Evolutionary conservation across 371 early-diverging fungal species (phyloP), one percentile per base, ranked within the genome.

Genomic region (Massospora cicadina): DNA sequence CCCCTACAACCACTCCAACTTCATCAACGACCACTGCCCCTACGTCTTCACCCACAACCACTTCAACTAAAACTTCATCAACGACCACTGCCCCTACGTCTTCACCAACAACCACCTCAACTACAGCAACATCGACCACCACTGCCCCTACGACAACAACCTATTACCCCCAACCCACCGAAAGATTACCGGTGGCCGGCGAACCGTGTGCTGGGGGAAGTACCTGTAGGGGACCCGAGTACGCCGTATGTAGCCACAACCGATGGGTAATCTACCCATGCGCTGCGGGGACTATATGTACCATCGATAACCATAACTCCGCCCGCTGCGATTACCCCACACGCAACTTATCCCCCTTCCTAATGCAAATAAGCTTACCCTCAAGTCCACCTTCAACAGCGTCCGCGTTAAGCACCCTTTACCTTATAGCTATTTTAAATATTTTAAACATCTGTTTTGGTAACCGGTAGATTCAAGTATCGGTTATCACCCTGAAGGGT

Each of bases 261-360:
- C 58, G 53, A 60, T 65, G 65, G 65, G 32, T 59, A 1, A 23
- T 65, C 23, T 33, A 60, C 21, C 21, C 58, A 5, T 65, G 65
- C 54, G 33, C 23, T 13, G 58, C 29, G 10, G 59, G 59, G 2
- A 59, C 58, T 29, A 32, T 26, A 21, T 60, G 65, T 26, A 53
- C 59, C 60, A 21, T 26, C 5, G 64, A 64, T 21, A 3, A 3
- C 10, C 31, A 59, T 32, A 26, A 43, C 24, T n/a, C 3, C 25
- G 60, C 54, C 17, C 60, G 53, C 60, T 65, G 65, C 26, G 65
- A 59, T 53, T 58, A 24, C 27, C 64, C 64, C 2, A 29, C 31
- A 2, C 2, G 55, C 31, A 2, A 31, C 26, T 26, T 30, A 60
- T 23, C 60, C 60, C 17, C 28, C 30, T 28, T 32, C 25, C 21